Base-by-base conservation (phyloP, 805 yeast species). In the Candida stauntonica region DNA sequence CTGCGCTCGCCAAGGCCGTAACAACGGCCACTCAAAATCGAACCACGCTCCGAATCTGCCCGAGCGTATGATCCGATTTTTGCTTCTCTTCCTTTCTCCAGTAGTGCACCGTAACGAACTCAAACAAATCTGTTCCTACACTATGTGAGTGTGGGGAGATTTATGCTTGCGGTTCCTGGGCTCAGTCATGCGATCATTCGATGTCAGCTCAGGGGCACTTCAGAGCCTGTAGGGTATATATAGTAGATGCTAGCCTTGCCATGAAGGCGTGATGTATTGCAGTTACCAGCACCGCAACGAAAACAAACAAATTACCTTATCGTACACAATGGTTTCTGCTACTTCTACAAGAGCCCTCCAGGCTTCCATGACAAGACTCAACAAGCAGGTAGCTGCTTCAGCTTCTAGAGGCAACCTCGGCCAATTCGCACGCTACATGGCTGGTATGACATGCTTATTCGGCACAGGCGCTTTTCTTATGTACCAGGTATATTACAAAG, bases 401-500 rank as follows among this genome's bases (percentile, higher is more conserved):
- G 44, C 48, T 4, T 35, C 26, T 13, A 39, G 17, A 18, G 41
- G 42, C 7, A 28, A 34, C 13, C 18, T 36, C 4, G 24, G 21
- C 3, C 36, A 43, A 33, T 49, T 54, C 36, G 13, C 45, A 5
- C 33, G 38, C 3, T 55, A 54, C 35, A 32, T 50, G 24, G 20
- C 45, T 5, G 58, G 56, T 14, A 39, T 52, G 45, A 34, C 50
- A 4, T 31, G 38, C 1, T 35, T 53, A 2, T 45, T 48, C 16
- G 42, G 48, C 13, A 20, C 46, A 7, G 52, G 56, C 36, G 33
- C 42, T 23, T 38, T 42, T 13, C 23, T 41, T 9, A 32, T 53
- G 44, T 54, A 48, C 31, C 39, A 41, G 13, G 46, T 50, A 31
- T 54, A 54, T 37, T 54, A 50, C 41, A 41, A 48, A 45, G 29